These are phyloP conservation scores for Pisolithus albus DNA, from an alignment of 768 basidiomycete genomes.

Conservation along the genomic window DNA sequence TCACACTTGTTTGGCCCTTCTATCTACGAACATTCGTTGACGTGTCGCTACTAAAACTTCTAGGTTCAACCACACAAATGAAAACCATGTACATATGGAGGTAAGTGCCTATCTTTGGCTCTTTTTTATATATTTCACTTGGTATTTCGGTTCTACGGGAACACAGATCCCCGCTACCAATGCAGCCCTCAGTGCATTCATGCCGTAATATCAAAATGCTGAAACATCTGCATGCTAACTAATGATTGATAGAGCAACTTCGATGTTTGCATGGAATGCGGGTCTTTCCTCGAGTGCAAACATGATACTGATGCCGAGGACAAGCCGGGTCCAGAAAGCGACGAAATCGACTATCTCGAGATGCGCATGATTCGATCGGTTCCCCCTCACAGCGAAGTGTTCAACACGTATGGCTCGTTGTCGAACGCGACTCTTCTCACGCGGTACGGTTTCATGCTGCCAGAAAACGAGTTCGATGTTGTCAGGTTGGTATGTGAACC, in stretches of 20 bases:
- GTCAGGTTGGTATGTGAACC: constrained; percentile 30
- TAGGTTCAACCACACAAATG: constrained; percentile 69
- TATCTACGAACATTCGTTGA: constrained; percentile 1
- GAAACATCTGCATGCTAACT: constrained; percentile 7
- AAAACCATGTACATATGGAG: constrained; percentile 70
- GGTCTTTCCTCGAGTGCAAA: constrained; percentile 57
- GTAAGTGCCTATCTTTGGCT: constrained; percentile 30
- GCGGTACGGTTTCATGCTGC: constrained; percentile 70
- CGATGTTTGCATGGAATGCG: constrained; percentile 67
- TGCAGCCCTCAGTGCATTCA: neutral
- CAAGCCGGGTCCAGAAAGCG: neutral
- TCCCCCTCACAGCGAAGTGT: constrained; percentile 48
- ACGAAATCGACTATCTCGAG: constrained; percentile 44
- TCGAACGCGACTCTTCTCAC: constrained; percentile 59
- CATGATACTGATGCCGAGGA: constrained; percentile 44
- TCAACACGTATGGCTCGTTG: constrained; percentile 72
- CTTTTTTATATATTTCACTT: neutral
- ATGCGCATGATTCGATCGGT: constrained; percentile 61
- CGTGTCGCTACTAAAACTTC: constrained; percentile 1
- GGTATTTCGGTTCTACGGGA: neutral
- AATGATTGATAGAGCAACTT: constrained; percentile 51
- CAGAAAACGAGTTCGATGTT: constrained; percentile 64
- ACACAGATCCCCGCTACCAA: neutral
- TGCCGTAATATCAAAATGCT: constrained; percentile 3
- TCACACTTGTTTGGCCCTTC: neutral